phyloP scores from a whole-genome alignment of 2,329 filamentous ascomycete species.

The Clathrospora elynae region DNA sequence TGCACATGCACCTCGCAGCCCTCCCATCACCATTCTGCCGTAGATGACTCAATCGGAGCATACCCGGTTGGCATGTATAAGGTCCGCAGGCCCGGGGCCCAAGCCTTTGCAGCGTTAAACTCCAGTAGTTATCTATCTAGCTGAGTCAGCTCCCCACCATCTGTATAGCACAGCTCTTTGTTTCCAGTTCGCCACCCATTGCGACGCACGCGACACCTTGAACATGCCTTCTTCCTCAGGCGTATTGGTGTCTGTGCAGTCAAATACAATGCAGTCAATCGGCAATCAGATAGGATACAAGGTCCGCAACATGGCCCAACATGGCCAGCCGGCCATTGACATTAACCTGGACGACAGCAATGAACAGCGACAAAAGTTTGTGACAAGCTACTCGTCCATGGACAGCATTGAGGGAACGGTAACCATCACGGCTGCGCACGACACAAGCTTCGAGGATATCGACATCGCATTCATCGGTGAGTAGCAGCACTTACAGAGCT shows the following conservation, averaged over 20 bases:
- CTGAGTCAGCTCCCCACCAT: neutral
- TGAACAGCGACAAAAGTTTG: conserved; percentile 37
- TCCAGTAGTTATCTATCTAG: conserved; percentile 13
- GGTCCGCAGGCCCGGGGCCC: conserved; percentile 12
- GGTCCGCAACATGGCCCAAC: conserved; percentile 39
- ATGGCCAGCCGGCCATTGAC: conserved; percentile 50
- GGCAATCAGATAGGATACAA: conserved; percentile 43
- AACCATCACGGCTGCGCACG: conserved; percentile 55
- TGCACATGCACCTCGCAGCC: conserved; percentile 22
- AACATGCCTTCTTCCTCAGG: conserved; percentile 30
- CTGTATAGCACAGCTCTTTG: conserved; percentile 13
- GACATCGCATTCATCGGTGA: conserved; percentile 64
- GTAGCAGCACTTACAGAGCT: conserved; percentile 15
- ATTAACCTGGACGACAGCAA: conserved; percentile 49
- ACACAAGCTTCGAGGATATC: conserved; percentile 62
- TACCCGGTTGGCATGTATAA: conserved; percentile 24
- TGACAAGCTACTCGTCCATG: conserved; percentile 61
- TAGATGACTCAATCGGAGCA: conserved; percentile 30
- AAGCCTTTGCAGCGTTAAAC: conserved; percentile 3
- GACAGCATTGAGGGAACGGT: conserved; percentile 63
- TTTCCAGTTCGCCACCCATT: conserved; percentile 11
- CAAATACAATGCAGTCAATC: conserved; percentile 38
- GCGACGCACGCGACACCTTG: conserved; percentile 15
- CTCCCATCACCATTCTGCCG: conserved; percentile 13
- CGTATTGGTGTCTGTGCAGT: conserved; percentile 27